Evolutionary conservation across 176 grass and related monocot species (phyloP).

Genomic region (Aegilops umbellulata): DNA sequence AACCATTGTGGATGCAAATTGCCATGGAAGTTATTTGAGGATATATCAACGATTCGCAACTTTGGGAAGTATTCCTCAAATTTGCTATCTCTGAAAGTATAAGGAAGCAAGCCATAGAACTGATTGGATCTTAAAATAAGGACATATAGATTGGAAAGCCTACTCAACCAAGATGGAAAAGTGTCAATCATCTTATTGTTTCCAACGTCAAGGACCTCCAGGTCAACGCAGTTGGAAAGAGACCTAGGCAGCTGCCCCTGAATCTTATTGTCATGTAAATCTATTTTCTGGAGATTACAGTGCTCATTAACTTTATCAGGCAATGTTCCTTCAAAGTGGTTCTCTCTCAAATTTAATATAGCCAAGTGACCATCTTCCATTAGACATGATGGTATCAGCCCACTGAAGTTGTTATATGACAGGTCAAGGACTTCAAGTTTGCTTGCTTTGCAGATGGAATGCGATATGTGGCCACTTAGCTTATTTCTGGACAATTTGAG

Average conservation of each 20-base stretch:
- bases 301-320: background rate
- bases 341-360: slow-evolving; percentile 21
- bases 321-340: slow-evolving; percentile 3
- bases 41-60: slow-evolving; percentile 35
- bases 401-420: slow-evolving; percentile 24
- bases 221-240: background rate
- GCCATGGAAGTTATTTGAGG: slow-evolving; percentile 30
- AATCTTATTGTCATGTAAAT: slow-evolving; percentile 16
- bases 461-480: background rate
- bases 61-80: background rate
- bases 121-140: slow-evolving; percentile 40
- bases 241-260: slow-evolving; percentile 10
- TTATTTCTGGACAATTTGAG: slow-evolving; percentile 1
- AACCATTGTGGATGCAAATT: background rate
- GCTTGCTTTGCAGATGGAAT: background rate
- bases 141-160: slow-evolving; percentile 13
- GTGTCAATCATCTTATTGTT: slow-evolving; percentile 19
- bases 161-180: slow-evolving; percentile 24
- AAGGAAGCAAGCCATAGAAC: slow-evolving; percentile 22
- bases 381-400: background rate
- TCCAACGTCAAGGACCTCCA: slow-evolving; percentile 36
- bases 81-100: background rate
- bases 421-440: background rate
- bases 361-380: background rate
- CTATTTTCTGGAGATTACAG: background rate